Percentiles rank a stretch among this genome's conserved stretches.
phyloP scores from a whole-genome alignment of 805 yeast genomes.

The Tetrapisispora phaffii region DNA sequence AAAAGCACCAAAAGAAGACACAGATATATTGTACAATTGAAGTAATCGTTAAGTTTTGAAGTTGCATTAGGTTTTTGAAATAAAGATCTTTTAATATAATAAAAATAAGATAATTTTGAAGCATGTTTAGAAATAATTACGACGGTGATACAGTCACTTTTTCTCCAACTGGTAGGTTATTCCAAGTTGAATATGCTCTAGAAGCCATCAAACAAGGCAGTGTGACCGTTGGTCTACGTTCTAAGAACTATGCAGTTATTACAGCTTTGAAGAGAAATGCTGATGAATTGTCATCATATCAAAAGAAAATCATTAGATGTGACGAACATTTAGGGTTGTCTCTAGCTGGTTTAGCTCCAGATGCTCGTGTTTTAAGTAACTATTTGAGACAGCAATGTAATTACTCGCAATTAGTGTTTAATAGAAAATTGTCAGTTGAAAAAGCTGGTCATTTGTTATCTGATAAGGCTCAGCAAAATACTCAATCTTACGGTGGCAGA shows the following conservation, averaged over 20 bases:
- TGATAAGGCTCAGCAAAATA: slow-evolving; percentile 93
- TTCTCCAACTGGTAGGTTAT: slow-evolving; percentile 95
- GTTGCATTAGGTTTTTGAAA: too few species aligned
- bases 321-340: slow-evolving; percentile 94
- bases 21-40: too few species aligned
- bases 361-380: slow-evolving; percentile 87
- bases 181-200: slow-evolving; percentile 94
- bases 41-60: too few species aligned
- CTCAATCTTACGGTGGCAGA: slow-evolving; percentile 91
- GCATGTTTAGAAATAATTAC: slow-evolving; percentile 89
- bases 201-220: slow-evolving; percentile 98
- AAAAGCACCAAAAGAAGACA: too few species aligned
- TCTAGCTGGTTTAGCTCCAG: slow-evolving; percentile 96
- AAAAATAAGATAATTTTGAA: not conserved
- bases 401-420: slow-evolving; percentile 73
- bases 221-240: slow-evolving; percentile 90
- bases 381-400: slow-evolving; percentile 86
- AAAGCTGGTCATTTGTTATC: slow-evolving; percentile 81
- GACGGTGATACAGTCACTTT: slow-evolving; percentile 97
- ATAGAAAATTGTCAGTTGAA: slow-evolving; percentile 74
- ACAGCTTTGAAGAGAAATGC: slow-evolving; percentile 94
- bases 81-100: too few species aligned
- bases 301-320: slow-evolving; percentile 81
- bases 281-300: slow-evolving; percentile 94
- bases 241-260: slow-evolving; percentile 77